phyloP scores from a whole-genome alignment of 768 basidiomycete species.

The Lactifluus volemus region DNA sequence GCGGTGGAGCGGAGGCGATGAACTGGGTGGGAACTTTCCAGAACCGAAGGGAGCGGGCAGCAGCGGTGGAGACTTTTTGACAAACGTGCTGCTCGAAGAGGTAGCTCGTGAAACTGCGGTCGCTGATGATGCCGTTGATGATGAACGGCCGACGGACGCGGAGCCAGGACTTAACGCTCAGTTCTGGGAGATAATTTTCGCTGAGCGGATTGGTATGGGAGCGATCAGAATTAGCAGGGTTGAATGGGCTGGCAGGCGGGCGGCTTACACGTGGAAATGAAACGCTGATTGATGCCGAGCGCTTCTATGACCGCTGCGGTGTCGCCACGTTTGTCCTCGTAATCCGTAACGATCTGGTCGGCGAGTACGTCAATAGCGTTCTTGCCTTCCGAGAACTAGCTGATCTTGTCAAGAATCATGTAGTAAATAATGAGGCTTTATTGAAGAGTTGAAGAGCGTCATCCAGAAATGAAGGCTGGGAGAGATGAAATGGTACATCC shows the following conservation, averaged over 20 bases:
- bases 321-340: conserved; percentile 77
- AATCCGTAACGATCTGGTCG: conserved; percentile 65
- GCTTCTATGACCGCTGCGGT: conserved; percentile 71
- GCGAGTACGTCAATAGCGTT: conserved; percentile 62
- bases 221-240: not conserved
- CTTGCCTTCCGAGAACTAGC: conserved; percentile 71
- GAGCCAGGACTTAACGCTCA: conserved; percentile 22
- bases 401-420: conserved; percentile 89
- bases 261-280: conserved; percentile 74
- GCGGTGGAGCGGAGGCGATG: conserved; percentile 29
- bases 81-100: conserved; percentile 5
- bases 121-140: conserved; percentile 20
- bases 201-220: conserved; percentile 35
- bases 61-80: conserved; percentile 21
- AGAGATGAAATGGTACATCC: conserved; percentile 40
- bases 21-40: conserved; percentile 35
- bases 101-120: conserved; percentile 22
- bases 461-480: not conserved
- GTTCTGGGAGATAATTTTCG: conserved; percentile 56
- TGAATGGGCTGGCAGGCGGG: not conserved
- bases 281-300: conserved; percentile 72
- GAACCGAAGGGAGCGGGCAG: conserved; percentile 31
- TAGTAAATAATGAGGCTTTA: conserved; percentile 89
- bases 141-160: conserved; percentile 3
- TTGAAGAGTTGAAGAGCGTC: not conserved